phyloP scores from a whole-genome alignment of 768 basidiomycete species.

The Boletus rubroflammeus region DNA sequence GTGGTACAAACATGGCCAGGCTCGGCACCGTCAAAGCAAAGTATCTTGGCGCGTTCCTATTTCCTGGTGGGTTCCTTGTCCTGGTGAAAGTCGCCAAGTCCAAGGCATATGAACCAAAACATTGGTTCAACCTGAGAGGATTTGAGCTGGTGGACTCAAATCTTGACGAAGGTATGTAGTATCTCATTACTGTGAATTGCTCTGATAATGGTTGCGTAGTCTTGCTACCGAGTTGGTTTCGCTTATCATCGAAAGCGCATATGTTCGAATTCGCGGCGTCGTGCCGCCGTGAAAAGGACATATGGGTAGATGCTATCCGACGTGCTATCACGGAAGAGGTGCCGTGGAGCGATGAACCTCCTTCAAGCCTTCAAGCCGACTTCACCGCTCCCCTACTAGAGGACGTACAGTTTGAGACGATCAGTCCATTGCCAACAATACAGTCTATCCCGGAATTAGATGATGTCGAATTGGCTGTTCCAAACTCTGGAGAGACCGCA shows the following conservation, averaged over 20 bases:
- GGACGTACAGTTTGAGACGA: conserved; percentile 39
- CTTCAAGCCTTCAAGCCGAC: conserved; percentile 55
- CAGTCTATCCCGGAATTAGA: conserved; percentile 53
- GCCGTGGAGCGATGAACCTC: conserved; percentile 58
- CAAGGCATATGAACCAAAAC: conserved; percentile 77
- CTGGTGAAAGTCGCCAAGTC: conserved; percentile 83
- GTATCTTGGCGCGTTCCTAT: conserved; percentile 90
- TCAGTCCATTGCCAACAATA: conserved; percentile 48
- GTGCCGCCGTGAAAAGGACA: conserved; percentile 76
- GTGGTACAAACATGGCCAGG: conserved; percentile 40
- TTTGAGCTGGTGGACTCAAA: conserved; percentile 69
- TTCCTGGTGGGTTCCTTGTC: conserved; percentile 78
- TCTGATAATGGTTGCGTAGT: conserved; percentile 41
- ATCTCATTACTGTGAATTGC: neutral
- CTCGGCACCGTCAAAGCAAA: conserved; percentile 64
- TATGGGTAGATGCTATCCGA: conserved; percentile 77
- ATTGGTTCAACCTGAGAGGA: conserved; percentile 80
- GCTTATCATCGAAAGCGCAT: conserved; percentile 63
- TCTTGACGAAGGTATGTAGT: conserved; percentile 72
- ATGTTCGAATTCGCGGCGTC: conserved; percentile 85
- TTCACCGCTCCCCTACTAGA: conserved; percentile 34
- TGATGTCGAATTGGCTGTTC: conserved; percentile 9
- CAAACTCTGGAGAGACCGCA: conserved; percentile 2
- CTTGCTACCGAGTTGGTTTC: conserved; percentile 77
- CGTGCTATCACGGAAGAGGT: conserved; percentile 43